phyloP scores from a whole-genome alignment of 2,329 filamentous ascomycete species.

The Zasmidium cellare region DNA sequence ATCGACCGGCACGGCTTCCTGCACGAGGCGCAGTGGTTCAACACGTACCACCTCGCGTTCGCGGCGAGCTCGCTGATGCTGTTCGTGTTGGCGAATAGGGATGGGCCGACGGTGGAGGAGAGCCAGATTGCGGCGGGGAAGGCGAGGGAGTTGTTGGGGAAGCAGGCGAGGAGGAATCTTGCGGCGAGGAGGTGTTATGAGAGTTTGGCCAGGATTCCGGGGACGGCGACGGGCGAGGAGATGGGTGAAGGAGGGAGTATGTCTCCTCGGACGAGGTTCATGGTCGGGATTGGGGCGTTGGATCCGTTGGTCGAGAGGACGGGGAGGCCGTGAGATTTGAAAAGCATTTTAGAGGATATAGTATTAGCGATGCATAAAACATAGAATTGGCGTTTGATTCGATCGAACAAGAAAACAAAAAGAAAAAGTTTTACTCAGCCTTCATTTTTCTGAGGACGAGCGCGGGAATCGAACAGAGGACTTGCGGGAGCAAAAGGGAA shows the following conservation, averaged over 20 bases:
- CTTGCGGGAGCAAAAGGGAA: background rate
- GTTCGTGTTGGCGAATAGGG: slow-evolving; percentile 19
- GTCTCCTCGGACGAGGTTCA: background rate
- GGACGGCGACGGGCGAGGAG: background rate
- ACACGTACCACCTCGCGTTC: slow-evolving; percentile 15
- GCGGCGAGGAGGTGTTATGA: background rate
- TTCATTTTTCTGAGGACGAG: background rate
- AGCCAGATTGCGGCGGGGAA: background rate
- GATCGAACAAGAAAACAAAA: no score
- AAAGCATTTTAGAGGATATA: no score
- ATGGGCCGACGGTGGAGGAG: slow-evolving; percentile 19
- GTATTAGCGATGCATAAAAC: no score
- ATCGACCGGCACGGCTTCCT: slow-evolving; percentile 19
- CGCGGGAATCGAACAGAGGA: background rate
- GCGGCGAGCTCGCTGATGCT: slow-evolving; percentile 20
- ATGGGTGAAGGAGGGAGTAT: background rate
- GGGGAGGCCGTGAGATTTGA: background rate
- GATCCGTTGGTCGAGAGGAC: background rate
- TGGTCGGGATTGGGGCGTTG: background rate
- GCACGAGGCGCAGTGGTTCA: slow-evolving; percentile 22
- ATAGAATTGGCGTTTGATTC: no score
- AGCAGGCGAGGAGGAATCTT: slow-evolving; percentile 1
- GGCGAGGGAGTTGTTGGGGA: slow-evolving; percentile 6
- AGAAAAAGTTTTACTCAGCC: no score
- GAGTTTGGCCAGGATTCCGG: background rate